A percentile compares a stretch with the other conserved stretches of the same genome.
Evolutionary conservation across 768 basidiomycete species (phyloP).

Genomic region (Trametes elegans): DNA sequence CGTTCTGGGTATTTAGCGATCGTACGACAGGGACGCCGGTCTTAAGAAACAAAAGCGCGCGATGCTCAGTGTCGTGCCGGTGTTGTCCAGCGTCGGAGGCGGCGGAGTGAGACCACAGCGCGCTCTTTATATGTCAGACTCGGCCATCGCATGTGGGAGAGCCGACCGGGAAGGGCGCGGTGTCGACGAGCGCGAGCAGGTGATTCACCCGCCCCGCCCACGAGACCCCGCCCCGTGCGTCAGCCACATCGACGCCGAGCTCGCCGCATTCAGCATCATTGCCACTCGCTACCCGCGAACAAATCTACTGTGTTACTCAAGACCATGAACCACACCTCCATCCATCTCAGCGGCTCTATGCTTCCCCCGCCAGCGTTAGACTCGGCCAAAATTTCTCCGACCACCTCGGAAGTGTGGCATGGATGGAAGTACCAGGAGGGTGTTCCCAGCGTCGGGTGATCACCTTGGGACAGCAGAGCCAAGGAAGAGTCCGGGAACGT

Average conservation of each 20-base stretch:
- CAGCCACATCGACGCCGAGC: not conserved
- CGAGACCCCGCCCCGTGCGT: constrained; percentile 12
- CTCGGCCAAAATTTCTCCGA: constrained; percentile 67
- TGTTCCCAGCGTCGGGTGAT: constrained; percentile 74
- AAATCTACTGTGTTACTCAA: constrained; percentile 64
- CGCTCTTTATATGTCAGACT: constrained; percentile 13
- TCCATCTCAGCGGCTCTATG: constrained; percentile 45
- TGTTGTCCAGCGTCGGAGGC: constrained; percentile 7
- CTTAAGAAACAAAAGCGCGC: not conserved
- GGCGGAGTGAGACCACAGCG: not conserved
- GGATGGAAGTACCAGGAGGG: constrained; percentile 89
- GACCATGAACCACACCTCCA: constrained; percentile 80
- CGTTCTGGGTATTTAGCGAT: constrained; percentile 16
- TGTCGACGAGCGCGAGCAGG: constrained; percentile 1
- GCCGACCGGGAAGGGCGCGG: not conserved
- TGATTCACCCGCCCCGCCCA: constrained; percentile 6
- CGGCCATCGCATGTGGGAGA: constrained; percentile 8
- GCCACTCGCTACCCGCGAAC: not conserved
- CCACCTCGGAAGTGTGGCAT: constrained; percentile 66
- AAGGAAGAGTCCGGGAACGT: constrained; percentile 52
- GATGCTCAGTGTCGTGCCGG: constrained; percentile 10
- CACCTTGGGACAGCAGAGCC: constrained; percentile 82
- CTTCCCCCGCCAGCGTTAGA: constrained; percentile 31
- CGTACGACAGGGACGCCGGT: constrained; percentile 21
- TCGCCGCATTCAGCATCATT: not conserved